Evolutionary conservation across 139 green algal species (phyloP).

Genomic region (Chlorella sorokiniana): DNA sequence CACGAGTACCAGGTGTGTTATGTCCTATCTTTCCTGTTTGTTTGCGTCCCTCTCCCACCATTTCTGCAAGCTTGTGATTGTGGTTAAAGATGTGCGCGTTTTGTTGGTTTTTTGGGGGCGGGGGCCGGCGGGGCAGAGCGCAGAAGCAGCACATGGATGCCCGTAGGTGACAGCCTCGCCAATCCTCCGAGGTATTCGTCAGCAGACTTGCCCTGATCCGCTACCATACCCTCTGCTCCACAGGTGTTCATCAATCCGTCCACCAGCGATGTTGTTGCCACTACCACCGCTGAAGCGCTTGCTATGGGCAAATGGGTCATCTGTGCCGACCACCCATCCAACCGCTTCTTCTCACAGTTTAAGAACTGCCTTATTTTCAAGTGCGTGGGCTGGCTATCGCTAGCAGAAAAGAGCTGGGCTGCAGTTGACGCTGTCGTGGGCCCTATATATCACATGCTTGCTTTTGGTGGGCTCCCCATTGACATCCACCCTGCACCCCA

Average conservation of each 20-base stretch:
- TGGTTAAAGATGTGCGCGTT: neutral
- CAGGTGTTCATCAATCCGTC: slow-evolving; percentile 96
- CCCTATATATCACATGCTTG: too few relatives aligned
- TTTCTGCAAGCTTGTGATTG: too few relatives aligned
- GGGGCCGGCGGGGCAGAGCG: too few relatives aligned
- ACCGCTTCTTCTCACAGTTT: slow-evolving; percentile 92
- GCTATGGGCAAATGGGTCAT: slow-evolving; percentile 99
- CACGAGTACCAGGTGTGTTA: slow-evolving; percentile 88
- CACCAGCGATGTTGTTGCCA: slow-evolving; percentile 95
- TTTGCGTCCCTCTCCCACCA: too few relatives aligned
- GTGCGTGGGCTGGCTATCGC: slow-evolving; percentile 1
- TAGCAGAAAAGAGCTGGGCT: neutral
- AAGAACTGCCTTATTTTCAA: slow-evolving; percentile 79
- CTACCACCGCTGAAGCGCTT: slow-evolving; percentile 96
- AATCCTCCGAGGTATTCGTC: neutral
- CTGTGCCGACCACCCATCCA: slow-evolving; percentile 93
- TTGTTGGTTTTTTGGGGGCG: neutral
- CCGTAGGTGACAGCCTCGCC: too few relatives aligned
- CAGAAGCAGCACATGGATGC: too few relatives aligned
- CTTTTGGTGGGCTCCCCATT: too few relatives aligned
- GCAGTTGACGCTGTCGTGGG: too few relatives aligned
- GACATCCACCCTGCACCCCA: neutral
- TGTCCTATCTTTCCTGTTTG: too few relatives aligned
- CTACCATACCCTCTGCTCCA: neutral
- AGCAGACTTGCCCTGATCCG: neutral